These are phyloP conservation scores for Stachybotrys echinatus DNA, from an alignment of 2,329 filamentous ascomycete genomes.

Conservation along the genomic window DNA sequence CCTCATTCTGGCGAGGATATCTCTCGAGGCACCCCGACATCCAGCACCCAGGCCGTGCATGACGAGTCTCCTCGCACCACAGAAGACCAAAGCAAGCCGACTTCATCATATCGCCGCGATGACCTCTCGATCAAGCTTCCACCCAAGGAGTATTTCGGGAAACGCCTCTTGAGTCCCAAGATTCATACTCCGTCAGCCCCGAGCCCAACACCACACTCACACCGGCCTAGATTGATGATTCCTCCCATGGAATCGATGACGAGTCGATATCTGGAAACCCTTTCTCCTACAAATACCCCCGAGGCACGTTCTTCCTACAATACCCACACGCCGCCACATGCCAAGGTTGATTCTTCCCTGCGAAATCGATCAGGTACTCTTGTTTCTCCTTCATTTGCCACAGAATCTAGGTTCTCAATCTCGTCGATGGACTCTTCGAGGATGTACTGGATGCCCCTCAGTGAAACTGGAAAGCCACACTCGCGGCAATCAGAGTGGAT, in stretches of 20 bases:
- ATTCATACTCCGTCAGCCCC: slow-evolving; percentile 27
- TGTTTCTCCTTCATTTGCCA: background rate
- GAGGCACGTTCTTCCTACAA: too few species aligned
- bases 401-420: background rate
- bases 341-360: too few species aligned
- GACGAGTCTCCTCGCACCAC: too few species aligned
- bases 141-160: background rate
- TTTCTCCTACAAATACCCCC: too few species aligned
- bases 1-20: too few species aligned
- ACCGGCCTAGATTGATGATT: slow-evolving; percentile 17
- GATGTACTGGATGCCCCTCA: background rate
- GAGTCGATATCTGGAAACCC: background rate
- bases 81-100: too few species aligned
- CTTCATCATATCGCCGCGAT: background rate
- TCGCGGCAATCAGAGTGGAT: background rate
- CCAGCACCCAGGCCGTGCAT: too few species aligned
- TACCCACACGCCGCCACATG: too few species aligned
- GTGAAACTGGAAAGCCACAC: background rate
- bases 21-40: too few species aligned
- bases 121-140: background rate
- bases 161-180: slow-evolving; percentile 1
- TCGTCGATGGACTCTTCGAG: background rate
- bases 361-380: background rate
- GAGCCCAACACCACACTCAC: slow-evolving; percentile 22
- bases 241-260: background rate